A percentile compares a stretch with the other conserved stretches of the same genome.
Evolutionary conservation across 2,329 filamentous ascomycete genomes (phyloP).

Genomic region (Ciborinia camelliae): DNA sequence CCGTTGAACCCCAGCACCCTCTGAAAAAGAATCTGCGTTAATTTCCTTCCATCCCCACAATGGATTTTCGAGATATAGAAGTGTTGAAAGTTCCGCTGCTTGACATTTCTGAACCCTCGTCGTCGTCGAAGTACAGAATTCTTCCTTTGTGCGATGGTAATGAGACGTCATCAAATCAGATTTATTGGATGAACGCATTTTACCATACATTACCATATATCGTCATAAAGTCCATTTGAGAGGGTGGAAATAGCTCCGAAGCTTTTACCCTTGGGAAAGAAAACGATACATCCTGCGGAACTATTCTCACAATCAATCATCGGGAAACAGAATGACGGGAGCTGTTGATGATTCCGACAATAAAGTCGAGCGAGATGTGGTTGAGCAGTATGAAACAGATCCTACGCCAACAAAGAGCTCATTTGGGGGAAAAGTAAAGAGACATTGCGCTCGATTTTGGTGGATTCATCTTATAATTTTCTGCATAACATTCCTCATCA

Average conservation of each 20-base stretch:
- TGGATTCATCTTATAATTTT: constrained; percentile 52
- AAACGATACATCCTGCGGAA: neutral
- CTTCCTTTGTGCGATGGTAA: neutral
- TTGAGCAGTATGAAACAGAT: constrained; percentile 11
- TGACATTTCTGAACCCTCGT: neutral
- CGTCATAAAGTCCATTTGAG: neutral
- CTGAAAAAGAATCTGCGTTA: neutral
- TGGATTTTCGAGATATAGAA: neutral
- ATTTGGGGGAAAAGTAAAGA: constrained; percentile 31
- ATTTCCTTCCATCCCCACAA: neutral
- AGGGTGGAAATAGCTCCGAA: neutral
- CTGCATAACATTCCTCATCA: constrained; percentile 48
- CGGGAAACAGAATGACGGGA: neutral
- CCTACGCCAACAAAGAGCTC: constrained; percentile 3
- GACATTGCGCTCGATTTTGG: constrained; percentile 46
- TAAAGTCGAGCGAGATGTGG: constrained; percentile 5
- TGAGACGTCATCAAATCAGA: neutral
- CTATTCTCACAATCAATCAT: neutral
- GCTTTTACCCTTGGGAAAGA: neutral
- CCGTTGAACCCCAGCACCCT: neutral
- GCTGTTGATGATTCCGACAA: constrained; percentile 15
- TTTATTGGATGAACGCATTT: neutral
- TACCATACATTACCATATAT: neutral
- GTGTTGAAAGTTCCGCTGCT: neutral
- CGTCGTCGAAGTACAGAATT: neutral